Conservation (phyloP, 1,284 basidiomycete genomes). For the Cryptococcus sp. region DNA sequence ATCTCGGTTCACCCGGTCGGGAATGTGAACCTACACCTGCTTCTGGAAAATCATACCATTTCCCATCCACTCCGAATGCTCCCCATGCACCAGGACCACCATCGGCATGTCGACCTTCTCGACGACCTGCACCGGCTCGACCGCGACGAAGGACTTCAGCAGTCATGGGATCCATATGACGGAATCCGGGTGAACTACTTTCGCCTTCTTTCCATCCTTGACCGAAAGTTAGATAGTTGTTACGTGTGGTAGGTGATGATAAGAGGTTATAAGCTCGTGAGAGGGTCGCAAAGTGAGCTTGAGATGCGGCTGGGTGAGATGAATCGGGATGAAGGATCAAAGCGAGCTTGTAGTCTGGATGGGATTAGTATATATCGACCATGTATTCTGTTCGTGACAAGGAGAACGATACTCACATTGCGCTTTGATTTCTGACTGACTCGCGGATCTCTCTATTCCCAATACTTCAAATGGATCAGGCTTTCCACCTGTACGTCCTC, state of each 20-base stretch:
- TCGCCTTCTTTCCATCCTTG: conserved; percentile 34
- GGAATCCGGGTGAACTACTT: background rate
- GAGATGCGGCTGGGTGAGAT: conserved; percentile 41
- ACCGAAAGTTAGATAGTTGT: conserved; percentile 36
- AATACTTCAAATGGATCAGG: conserved; percentile 45
- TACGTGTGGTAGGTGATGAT: conserved; percentile 24
- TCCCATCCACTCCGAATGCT: conserved; percentile 19
- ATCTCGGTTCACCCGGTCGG: background rate
- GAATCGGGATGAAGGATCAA: conserved; percentile 46
- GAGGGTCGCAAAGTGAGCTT: conserved; percentile 40
- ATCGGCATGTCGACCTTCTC: conserved; percentile 25
- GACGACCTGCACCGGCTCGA: conserved; percentile 20
- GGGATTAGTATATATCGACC: background rate
- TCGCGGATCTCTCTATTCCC: conserved; percentile 30
- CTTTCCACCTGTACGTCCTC: conserved; percentile 25
- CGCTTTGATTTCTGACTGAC: conserved; percentile 36
- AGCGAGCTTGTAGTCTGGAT: conserved; percentile 43
- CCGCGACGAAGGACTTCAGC: conserved; percentile 27
- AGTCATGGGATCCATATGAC: conserved; percentile 15
- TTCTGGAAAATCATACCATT: conserved; percentile 6
- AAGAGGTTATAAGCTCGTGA: conserved; percentile 44
- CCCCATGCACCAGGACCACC: conserved; percentile 28
- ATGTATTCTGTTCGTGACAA: no score
- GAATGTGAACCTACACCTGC: background rate
- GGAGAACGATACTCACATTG: conserved; percentile 29